Conservation (phyloP, 2,329 filamentous ascomycete genomes). For the Neonectria hederae region DNA sequence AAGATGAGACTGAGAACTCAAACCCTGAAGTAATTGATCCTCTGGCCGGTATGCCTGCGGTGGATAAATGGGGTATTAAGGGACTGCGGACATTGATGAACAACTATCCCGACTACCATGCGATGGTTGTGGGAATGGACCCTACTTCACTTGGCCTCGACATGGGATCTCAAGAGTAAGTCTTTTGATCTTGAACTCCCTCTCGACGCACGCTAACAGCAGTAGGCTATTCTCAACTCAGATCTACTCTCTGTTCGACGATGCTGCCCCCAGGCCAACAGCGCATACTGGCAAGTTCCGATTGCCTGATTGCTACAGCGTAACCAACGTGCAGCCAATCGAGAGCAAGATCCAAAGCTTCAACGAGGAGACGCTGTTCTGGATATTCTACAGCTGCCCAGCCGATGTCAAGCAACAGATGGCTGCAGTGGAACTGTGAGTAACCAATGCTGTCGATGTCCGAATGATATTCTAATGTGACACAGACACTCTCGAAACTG, state of each 20-base stretch:
- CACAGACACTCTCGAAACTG: conserved; percentile 69
- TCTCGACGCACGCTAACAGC: conserved; percentile 28
- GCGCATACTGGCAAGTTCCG: conserved; percentile 61
- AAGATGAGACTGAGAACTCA: conserved; percentile 54
- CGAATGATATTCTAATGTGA: conserved; percentile 18
- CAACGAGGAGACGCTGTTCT: conserved; percentile 75
- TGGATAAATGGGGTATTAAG: conserved; percentile 73
- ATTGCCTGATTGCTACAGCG: conserved; percentile 72
- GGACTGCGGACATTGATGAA: conserved; percentile 71
- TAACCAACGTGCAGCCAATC: conserved; percentile 72
- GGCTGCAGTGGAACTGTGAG: conserved; percentile 71
- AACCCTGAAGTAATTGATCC: conserved; percentile 63
- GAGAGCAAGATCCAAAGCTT: conserved; percentile 73
- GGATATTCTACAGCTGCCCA: conserved; percentile 75
- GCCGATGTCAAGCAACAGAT: conserved; percentile 70
- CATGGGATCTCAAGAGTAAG: conserved; percentile 66
- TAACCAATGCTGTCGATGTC: neutral
- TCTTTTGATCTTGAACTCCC: conserved; percentile 11
- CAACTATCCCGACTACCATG: conserved; percentile 70
- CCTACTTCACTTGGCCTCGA: conserved; percentile 67
- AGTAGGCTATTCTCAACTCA: conserved; percentile 65
- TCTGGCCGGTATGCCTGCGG: conserved; percentile 67
- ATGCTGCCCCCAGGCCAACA: conserved; percentile 65
- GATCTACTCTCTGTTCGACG: conserved; percentile 69
- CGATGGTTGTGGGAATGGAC: conserved; percentile 68